Conservation (phyloP, 257 asterid species). For the Rehmannia glutinosa region DNA sequence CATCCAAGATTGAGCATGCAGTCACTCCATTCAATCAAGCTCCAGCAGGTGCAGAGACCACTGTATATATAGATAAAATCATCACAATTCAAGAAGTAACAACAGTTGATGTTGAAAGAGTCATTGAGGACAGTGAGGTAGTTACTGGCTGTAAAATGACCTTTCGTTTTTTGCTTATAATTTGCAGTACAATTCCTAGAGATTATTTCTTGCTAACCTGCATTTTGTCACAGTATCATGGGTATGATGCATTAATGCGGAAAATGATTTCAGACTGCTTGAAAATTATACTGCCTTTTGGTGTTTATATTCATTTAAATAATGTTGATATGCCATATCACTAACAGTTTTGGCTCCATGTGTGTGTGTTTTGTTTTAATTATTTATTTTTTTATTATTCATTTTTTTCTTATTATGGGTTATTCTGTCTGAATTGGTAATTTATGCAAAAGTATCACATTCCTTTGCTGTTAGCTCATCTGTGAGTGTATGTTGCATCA, state of each 20-base stretch:
- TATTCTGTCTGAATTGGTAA: background rate
- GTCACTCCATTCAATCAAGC: slow-evolving; percentile 24
- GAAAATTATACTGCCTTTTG: background rate
- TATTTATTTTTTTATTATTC: background rate
- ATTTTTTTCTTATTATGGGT: background rate
- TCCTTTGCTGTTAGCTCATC: background rate
- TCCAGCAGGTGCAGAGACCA: slow-evolving; percentile 42
- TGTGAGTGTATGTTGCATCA: background rate
- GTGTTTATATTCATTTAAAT: background rate
- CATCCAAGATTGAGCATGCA: slow-evolving; percentile 28
- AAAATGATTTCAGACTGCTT: background rate
- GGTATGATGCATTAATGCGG: background rate
- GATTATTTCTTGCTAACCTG: slow-evolving; percentile 11
- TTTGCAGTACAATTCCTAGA: slow-evolving; percentile 13
- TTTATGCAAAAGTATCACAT: background rate
- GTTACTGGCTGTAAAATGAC: background rate
- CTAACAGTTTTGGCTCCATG: background rate
- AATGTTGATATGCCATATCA: slow-evolving; percentile 1
- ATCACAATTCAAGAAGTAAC: slow-evolving; percentile 64
- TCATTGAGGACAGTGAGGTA: slow-evolving; percentile 45
- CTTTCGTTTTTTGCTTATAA: background rate
- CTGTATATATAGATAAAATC: slow-evolving; percentile 62
- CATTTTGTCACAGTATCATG: background rate
- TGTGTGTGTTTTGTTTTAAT: background rate
- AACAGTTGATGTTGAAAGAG: slow-evolving; percentile 38